These are phyloP conservation scores for Biscogniauxia mediterranea DNA, from an alignment of 2,329 filamentous ascomycete genomes.

Conservation along the genomic window DNA sequence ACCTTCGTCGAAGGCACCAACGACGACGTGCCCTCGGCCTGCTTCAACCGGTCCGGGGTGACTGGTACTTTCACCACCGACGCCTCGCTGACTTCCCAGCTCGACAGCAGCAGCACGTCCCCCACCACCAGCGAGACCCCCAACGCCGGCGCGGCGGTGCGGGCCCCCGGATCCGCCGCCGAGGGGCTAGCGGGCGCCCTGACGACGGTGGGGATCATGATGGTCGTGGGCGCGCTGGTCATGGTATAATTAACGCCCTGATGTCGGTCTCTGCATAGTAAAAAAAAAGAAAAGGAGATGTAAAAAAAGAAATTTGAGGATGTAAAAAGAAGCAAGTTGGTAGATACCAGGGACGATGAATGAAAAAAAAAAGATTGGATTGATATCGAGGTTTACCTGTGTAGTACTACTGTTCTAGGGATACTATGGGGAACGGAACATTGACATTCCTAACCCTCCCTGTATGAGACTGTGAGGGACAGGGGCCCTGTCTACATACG, in stretches of 20 bases:
- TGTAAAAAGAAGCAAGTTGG: too few relatives aligned
- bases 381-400: too few relatives aligned
- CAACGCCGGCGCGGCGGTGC: conserved; percentile 22
- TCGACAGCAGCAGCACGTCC: conserved; percentile 22
- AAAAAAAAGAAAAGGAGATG: too few relatives aligned
- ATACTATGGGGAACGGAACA: too few relatives aligned
- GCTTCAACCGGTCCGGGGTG: conserved; percentile 40
- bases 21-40: conserved; percentile 28
- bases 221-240: conserved; percentile 19
- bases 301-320: too few relatives aligned
- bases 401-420: too few relatives aligned
- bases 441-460: too few relatives aligned
- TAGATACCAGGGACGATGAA: too few relatives aligned
- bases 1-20: conserved; percentile 50
- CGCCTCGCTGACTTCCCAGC: conserved; percentile 29
- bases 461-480: too few relatives aligned
- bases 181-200: conserved; percentile 14
- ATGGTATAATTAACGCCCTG: conserved; percentile 12
- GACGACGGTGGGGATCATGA: conserved; percentile 18
- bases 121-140: conserved; percentile 13
- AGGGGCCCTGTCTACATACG: too few relatives aligned
- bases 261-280: neutral
- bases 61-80: conserved; percentile 32
- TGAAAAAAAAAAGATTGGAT: too few relatives aligned
- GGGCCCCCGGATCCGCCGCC: conserved; percentile 7